Evolutionary conservation across 2,329 filamentous ascomycete species (phyloP).

Genomic region (Teratosphaeria epicoccoides): DNA sequence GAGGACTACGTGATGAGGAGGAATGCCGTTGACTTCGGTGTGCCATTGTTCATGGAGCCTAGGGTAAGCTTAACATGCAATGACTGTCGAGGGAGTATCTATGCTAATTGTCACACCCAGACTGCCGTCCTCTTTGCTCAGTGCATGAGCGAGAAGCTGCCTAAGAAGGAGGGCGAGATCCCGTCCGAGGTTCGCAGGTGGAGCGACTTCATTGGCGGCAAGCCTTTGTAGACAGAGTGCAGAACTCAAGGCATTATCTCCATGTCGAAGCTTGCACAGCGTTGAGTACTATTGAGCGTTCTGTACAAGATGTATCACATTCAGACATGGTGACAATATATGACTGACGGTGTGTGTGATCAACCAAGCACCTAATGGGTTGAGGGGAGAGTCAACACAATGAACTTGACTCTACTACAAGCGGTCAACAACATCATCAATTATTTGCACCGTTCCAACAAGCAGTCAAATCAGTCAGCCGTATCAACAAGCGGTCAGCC

Average conservation of each 20-base stretch:
- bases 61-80: slow-evolving; percentile 54
- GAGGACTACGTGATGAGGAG: slow-evolving; percentile 90
- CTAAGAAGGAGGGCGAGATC: slow-evolving; percentile 67
- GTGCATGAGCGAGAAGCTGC: slow-evolving; percentile 95
- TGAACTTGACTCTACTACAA: no score
- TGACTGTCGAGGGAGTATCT: neutral
- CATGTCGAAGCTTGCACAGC: neutral
- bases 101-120: slow-evolving; percentile 36
- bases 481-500: no score
- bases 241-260: neutral
- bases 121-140: slow-evolving; percentile 92
- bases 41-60: slow-evolving; percentile 96
- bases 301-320: neutral
- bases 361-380: no score
- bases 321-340: neutral
- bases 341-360: no score
- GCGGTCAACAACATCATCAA: no score
- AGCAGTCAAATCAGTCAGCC: no score
- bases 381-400: no score
- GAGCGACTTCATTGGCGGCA: slow-evolving; percentile 89
- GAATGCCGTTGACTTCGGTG: slow-evolving; percentile 96
- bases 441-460: no score
- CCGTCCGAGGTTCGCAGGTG: slow-evolving; percentile 84
- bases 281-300: neutral
- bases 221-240: slow-evolving; percentile 48